A percentile compares a stretch with the other conserved stretches of the same genome.
Evolutionary conservation across 805 yeast species (phyloP).

Genomic region (Wickerhamomyces ciferrii): DNA sequence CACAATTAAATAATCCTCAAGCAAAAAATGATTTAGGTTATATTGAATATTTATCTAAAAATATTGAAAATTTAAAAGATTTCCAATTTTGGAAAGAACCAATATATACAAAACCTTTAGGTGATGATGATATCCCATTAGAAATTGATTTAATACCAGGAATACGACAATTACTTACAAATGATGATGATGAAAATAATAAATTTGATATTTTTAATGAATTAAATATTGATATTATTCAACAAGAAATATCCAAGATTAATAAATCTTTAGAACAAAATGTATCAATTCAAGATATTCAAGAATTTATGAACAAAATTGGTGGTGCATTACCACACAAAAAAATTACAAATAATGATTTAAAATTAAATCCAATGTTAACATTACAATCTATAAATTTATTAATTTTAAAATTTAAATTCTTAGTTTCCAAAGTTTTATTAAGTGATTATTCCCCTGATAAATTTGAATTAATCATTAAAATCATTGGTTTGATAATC

Average conservation of each 20-base stretch:
- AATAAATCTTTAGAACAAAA: not conserved
- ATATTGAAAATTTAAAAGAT: slow-evolving; percentile 3
- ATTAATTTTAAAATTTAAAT: slow-evolving; percentile 3
- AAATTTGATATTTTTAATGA: slow-evolving; percentile 9
- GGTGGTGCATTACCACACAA: slow-evolving; percentile 1
- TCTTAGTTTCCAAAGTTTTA: not conserved
- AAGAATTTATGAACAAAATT: slow-evolving; percentile 3
- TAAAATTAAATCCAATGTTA: slow-evolving; percentile 3
- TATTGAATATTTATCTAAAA: slow-evolving; percentile 1
- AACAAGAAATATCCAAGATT: not conserved
- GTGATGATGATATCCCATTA: not conserved
- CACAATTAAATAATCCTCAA: slow-evolving; percentile 1
- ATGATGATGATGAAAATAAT: not conserved
- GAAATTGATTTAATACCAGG: slow-evolving; percentile 1
- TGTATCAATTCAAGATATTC: not conserved
- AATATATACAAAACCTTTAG: slow-evolving; percentile 1
- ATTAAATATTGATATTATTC: not conserved
- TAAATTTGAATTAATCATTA: slow-evolving; percentile 1
- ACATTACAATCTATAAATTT: slow-evolving; percentile 2
- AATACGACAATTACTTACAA: not conserved
- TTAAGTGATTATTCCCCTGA: not conserved
- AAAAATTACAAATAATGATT: not conserved
- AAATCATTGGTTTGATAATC: slow-evolving; percentile 4
- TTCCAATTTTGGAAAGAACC: slow-evolving; percentile 5
- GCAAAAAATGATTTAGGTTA: slow-evolving; percentile 3